Evolutionary conservation across 179 eudicot species (phyloP), one percentile per base, ranked within the genome.

Genomic region (Beta lomatogona): DNA sequence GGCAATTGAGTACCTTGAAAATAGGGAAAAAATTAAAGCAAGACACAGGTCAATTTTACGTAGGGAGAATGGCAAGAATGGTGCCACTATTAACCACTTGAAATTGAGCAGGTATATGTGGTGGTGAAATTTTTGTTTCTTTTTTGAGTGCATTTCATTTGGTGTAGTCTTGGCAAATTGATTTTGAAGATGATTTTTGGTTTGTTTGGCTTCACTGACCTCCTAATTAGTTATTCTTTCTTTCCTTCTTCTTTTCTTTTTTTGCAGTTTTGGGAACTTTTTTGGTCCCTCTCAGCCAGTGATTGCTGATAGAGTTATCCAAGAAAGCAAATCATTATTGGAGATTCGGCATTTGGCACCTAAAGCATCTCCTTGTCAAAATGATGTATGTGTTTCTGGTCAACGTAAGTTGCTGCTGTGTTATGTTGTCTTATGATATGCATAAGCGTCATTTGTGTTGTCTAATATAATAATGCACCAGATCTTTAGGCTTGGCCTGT

Each of bases 201-300:
- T 28, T 18, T 66, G 46, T 46, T 64, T 14, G 64, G 53, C 44
- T 65, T 45, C n/a, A 16, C 44, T 19, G 67, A 52, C 70, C 46
- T 55, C 46, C 50, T 68, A 68, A 74, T 22, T 46, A 19, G 16
- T 22, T 16, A 61, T 14, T 9, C 46, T 46, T 48, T 48, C 41
- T 36, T 36, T 36, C 67, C 22, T 77, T 63, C 4, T 48, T 76
- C 64, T 60, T 54, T 48, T 76, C 64, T 60, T 54, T 68, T 11
- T 53, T 70, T 90, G 90, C 94, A 95, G 98, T 78, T 95, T 82
- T 81, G 98, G 98, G 59, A 90, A 94, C 9, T 95, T 95, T 86
- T 93, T 95, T 86, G 98, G 98, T 25, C 98, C 98, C 67, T 92
- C 98, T 14, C 89, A 89, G 77, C 98, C 98, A 1, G 95, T 92